These are phyloP conservation scores for Salisapilia sapeloensis DNA, from an alignment of 352 stramenopile species.

Conservation along the genomic window DNA sequence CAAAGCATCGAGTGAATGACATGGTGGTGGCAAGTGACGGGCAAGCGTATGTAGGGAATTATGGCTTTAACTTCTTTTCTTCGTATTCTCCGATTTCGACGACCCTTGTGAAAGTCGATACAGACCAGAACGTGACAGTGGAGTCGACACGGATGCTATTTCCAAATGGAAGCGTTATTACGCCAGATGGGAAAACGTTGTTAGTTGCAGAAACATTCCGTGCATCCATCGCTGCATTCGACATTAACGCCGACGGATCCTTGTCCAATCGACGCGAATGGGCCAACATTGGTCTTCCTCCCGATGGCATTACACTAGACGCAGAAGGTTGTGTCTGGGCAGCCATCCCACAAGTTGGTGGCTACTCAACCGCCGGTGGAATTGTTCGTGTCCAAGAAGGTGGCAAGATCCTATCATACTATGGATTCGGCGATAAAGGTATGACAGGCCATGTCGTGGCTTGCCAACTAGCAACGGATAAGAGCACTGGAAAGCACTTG, in stretches of 20 bases:
- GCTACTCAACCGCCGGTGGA: constrained; percentile 24
- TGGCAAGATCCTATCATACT: constrained; percentile 26
- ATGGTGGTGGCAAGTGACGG: constrained; percentile 29
- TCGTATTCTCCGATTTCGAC: too few species aligned
- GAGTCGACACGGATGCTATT: constrained; percentile 42
- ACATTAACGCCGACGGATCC: constrained; percentile 24
- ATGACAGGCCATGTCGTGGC: constrained; percentile 33
- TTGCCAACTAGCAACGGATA: constrained; percentile 41
- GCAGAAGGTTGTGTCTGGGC: constrained; percentile 49
- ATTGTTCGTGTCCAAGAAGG: constrained; percentile 35
- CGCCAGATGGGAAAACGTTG: constrained; percentile 47
- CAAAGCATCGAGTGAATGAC: constrained; percentile 33
- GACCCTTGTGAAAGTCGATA: constrained; percentile 34
- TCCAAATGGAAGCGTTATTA: constrained; percentile 55
- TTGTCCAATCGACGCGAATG: constrained; percentile 31
- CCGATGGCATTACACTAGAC: constrained; percentile 47
- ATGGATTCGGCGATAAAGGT: constrained; percentile 40
- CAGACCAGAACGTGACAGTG: constrained; percentile 20
- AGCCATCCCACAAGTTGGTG: constrained; percentile 25
- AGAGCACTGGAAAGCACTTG: constrained; percentile 19
- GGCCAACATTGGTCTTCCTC: constrained; percentile 22
- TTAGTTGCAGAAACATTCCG: constrained; percentile 52
- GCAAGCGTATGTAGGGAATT: constrained; percentile 40
- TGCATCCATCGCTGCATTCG: constrained; percentile 31
- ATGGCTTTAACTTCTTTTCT: constrained; percentile 43